Conservation (phyloP, 2,329 filamentous ascomycete species). For the Verticillium zaregamsianum region DNA sequence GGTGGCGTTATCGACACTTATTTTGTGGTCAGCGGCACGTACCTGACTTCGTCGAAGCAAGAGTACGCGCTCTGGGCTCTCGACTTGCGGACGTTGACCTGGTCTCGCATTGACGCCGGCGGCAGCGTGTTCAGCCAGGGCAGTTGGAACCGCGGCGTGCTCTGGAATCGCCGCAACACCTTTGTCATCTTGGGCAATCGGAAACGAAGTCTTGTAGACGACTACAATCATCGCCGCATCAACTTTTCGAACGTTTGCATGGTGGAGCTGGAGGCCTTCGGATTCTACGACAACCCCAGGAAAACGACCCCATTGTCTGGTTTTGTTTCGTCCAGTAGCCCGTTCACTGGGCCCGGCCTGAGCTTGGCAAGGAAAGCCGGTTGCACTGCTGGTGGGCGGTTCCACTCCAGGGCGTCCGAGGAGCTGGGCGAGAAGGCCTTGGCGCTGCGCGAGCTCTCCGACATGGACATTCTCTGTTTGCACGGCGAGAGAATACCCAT, state of each 20-base stretch:
- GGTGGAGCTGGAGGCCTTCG: constrained; percentile 95
- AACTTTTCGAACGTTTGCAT: constrained; percentile 97
- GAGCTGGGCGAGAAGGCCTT: constrained; percentile 81
- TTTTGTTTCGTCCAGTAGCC: constrained; percentile 79
- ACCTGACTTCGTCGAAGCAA: constrained; percentile 95
- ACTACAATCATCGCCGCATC: constrained; percentile 96
- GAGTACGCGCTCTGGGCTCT: constrained; percentile 97
- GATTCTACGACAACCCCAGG: constrained; percentile 92
- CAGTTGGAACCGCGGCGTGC: constrained; percentile 92
- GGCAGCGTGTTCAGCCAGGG: constrained; percentile 93
- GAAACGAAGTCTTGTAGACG: constrained; percentile 89
- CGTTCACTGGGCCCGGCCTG: constrained; percentile 51
- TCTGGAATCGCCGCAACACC: constrained; percentile 90
- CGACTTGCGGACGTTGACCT: constrained; percentile 81
- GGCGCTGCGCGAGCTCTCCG: constrained; percentile 76
- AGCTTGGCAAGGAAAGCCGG: constrained; percentile 57
- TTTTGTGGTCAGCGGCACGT: constrained; percentile 96
- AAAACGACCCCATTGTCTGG: constrained; percentile 73
- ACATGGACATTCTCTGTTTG: constrained; percentile 95
- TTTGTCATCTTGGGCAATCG: constrained; percentile 95
- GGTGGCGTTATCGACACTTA: constrained; percentile 93
- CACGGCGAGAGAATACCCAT: constrained; percentile 89
- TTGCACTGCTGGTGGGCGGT: constrained; percentile 69
- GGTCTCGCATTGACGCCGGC: constrained; percentile 93
- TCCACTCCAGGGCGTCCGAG: constrained; percentile 72